Evolutionary conservation across 2,329 filamentous ascomycete species (phyloP).

Genomic region (Leptographium wingfieldii): DNA sequence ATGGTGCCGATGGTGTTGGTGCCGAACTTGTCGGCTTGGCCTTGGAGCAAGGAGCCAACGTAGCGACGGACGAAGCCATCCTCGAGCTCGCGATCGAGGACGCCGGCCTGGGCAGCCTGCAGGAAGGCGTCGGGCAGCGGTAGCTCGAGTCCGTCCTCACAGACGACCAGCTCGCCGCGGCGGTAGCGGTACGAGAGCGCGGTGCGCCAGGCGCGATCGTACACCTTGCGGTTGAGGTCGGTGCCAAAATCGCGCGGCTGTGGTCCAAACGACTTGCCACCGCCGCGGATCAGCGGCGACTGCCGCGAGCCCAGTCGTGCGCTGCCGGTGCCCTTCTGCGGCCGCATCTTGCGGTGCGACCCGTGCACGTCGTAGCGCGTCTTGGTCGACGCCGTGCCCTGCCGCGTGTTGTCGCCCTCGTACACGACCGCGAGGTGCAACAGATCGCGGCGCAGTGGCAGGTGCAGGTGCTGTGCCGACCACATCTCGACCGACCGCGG

Average conservation of each 20-base stretch:
- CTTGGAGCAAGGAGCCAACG: constrained; percentile 52
- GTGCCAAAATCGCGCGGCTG: constrained; percentile 85
- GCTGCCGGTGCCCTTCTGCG: constrained; percentile 74
- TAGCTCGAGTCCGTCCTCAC: constrained; percentile 67
- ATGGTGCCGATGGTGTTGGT: not conserved
- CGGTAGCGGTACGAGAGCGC: constrained; percentile 86
- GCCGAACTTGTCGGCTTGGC: not conserved
- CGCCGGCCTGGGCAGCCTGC: constrained; percentile 22
- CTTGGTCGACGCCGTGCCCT: constrained; percentile 76
- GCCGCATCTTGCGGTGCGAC: constrained; percentile 66
- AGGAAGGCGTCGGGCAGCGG: constrained; percentile 37
- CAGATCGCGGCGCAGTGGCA: constrained; percentile 81
- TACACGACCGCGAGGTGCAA: constrained; percentile 85
- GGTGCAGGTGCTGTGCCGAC: constrained; percentile 67
- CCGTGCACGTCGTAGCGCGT: constrained; percentile 74
- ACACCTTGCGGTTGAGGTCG: constrained; percentile 72
- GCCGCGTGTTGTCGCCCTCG: constrained; percentile 79
- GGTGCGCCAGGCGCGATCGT: constrained; percentile 90
- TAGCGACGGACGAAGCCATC: constrained; percentile 42
- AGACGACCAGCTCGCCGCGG: constrained; percentile 74
- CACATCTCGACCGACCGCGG: constrained; percentile 67
- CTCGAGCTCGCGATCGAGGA: constrained; percentile 26
- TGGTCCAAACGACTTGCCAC: constrained; percentile 83
- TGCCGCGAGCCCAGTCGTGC: constrained; percentile 74
- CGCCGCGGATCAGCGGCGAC: constrained; percentile 69